Base-by-base conservation (phyloP, 148 eudicot genomes). In the Rhododendron ovatum region DNA sequence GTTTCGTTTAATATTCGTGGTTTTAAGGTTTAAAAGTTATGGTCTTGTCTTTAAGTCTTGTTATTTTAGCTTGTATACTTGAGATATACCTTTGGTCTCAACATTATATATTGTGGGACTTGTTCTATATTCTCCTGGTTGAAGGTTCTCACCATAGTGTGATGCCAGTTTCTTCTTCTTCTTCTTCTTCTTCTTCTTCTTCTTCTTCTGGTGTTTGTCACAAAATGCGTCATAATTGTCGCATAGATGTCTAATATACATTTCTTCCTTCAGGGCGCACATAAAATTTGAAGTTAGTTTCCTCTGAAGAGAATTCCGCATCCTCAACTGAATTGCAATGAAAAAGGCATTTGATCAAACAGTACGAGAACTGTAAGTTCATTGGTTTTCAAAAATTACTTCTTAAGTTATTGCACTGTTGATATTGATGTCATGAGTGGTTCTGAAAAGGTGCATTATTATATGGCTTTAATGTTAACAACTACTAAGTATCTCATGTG, bases 321-420 rank as follows among this genome's bases (percentile, higher is more conserved):
- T 82, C 82, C 50, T 77, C 43, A 48, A 78, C 86, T 83, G 47
- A 86, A 69, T 26, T 87, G 87, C 92, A 84, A 94, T 95, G 98
- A 98, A 95, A 94, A 98, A 98, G 94, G 98, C 96, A 7, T 90
- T 97, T 85, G 98, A 91, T 91, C 98, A 95, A 92, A 98, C 98
- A 82, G 93, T 98, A 67, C 91, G 99, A 83, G 99, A 97, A 87
- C 85, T 97, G 99, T 97, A 90, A 91, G 99, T 94, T 83, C 17
- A 69, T 76, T 82, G 39, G 57, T 84, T 73, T 84, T 61, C 61
- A 2, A 20, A 55, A 77, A 78, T 53, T 82, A 67, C 59, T 63
- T 74, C 53, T 7, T 78, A 13, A 63, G 59, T 2, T 71, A 82
- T 67, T 18, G 11, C 43, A 50, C 26, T 22, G 1, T 43, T 37